Conservation (phyloP, 2,329 filamentous ascomycete genomes). For the Hypoxylon sp. region DNA sequence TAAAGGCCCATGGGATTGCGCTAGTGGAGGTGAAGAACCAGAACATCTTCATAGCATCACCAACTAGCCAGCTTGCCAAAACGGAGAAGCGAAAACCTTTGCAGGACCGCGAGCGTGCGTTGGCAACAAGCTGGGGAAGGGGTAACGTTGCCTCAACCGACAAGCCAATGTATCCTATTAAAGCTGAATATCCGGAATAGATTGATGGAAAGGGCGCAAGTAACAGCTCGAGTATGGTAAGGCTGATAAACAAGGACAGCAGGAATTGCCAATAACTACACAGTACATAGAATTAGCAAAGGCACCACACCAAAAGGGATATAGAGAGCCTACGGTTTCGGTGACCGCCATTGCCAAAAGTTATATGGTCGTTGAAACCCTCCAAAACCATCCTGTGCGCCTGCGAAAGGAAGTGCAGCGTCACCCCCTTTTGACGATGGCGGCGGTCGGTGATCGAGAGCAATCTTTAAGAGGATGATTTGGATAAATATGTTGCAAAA, state of each 20-base stretch:
- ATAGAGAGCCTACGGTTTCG: constrained; percentile 70
- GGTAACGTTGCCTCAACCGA: constrained; percentile 86
- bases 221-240: constrained; percentile 77
- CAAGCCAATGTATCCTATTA: constrained; percentile 82
- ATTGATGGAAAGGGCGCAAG: constrained; percentile 70
- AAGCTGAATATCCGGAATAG: constrained; percentile 75
- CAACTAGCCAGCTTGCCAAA: constrained; percentile 81
- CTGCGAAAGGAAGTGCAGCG: constrained; percentile 73
- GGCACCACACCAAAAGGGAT: not conserved
- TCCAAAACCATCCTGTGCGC: constrained; percentile 59
- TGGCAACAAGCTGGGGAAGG: constrained; percentile 82
- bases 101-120: constrained; percentile 77
- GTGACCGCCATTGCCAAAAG: constrained; percentile 86
- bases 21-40: constrained; percentile 82
- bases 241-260: constrained; percentile 73
- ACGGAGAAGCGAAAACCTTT: constrained; percentile 84
- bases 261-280: constrained; percentile 83
- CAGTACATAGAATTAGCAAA: constrained; percentile 46
- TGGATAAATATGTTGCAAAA: constrained; percentile 77
- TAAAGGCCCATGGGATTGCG: constrained; percentile 83
- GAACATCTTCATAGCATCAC: constrained; percentile 89
- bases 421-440: constrained; percentile 73
- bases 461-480: constrained; percentile 74
- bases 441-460: constrained; percentile 75
- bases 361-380: constrained; percentile 74